A percentile compares a stretch with the other conserved stretches of the same genome.
These are phyloP conservation scores for Parastagonospora avenae DNA, from an alignment of 2,329 filamentous ascomycete genomes.

Conservation along the genomic window DNA sequence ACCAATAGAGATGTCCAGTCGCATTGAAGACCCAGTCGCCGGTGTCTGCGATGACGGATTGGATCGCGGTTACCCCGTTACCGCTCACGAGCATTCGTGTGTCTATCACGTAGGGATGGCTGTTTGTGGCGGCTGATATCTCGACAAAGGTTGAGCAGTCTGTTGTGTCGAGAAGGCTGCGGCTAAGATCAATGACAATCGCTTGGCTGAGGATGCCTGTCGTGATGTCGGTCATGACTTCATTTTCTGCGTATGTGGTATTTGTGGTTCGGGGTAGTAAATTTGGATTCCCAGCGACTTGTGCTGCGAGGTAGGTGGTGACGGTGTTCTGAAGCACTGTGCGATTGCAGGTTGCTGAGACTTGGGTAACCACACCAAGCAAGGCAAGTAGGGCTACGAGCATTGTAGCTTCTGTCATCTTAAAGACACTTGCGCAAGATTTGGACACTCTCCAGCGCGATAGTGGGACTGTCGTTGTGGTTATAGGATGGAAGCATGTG, in stretches of 20 bases:
- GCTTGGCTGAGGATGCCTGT: slow-evolving; percentile 14
- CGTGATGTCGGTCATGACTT: slow-evolving; percentile 11
- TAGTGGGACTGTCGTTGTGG: background rate
- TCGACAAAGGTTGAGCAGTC: slow-evolving; percentile 27
- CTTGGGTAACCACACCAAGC: slow-evolving; percentile 3
- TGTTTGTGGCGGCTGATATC: slow-evolving; percentile 18
- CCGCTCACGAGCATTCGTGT: slow-evolving; percentile 18
- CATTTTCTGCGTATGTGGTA: slow-evolving; percentile 22
- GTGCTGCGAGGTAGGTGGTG: slow-evolving; percentile 19
- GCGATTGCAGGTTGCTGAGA: slow-evolving; percentile 20
- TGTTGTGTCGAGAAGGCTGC: slow-evolving; percentile 25
- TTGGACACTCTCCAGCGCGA: background rate
- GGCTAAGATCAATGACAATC: slow-evolving; percentile 22
- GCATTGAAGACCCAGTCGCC: slow-evolving; percentile 33
- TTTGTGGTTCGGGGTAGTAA: slow-evolving; percentile 13
- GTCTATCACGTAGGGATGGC: slow-evolving; percentile 27
- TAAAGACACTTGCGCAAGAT: background rate
- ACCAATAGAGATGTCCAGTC: slow-evolving; percentile 12
- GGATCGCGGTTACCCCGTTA: slow-evolving; percentile 11
- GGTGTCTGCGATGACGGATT: slow-evolving; percentile 21
- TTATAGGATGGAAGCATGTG: slow-evolving; percentile 1
- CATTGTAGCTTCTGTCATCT: background rate
- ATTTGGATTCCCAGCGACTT: slow-evolving; percentile 15
- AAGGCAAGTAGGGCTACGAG: background rate
- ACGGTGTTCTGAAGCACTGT: slow-evolving; percentile 16